Conservation (phyloP, 345 rosid genomes). For the Iberis pinnata region DNA sequence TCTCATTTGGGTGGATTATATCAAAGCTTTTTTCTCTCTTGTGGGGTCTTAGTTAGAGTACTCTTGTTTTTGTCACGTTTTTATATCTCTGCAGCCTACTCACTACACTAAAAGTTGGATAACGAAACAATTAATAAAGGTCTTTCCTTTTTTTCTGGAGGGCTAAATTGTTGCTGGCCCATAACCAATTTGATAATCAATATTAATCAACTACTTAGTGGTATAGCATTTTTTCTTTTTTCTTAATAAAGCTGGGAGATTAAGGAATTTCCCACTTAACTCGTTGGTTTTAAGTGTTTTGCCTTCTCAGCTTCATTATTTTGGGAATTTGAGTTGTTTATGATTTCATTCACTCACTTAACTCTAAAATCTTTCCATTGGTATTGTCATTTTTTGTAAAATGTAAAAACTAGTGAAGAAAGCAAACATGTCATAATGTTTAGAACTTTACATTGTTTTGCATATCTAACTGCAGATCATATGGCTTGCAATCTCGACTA, state of each 20-base stretch:
- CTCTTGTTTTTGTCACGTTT: conserved; percentile 15
- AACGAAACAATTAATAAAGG: conserved; percentile 9
- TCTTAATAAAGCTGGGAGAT: conserved; percentile 8
- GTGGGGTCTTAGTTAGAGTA: conserved; percentile 19
- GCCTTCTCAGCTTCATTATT: conserved; percentile 30
- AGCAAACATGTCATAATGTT: conserved; percentile 23
- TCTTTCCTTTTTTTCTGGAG: conserved; percentile 1
- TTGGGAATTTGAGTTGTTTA: conserved; percentile 27
- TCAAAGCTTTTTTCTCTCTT: conserved; percentile 1
- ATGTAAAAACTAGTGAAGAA: conserved; percentile 15
- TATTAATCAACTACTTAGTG: conserved; percentile 20
- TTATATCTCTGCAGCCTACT: conserved; percentile 14
- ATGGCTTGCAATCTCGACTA: conserved; percentile 15
- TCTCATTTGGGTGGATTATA: conserved; percentile 20
- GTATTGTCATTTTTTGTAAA: not conserved
- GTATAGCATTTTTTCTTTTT: conserved; percentile 3
- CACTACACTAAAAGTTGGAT: not conserved
- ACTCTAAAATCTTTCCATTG: conserved; percentile 13
- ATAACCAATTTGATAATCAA: conserved; percentile 12
- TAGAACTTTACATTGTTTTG: conserved; percentile 29
- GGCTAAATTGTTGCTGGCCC: not conserved
- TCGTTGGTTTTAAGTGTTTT: conserved; percentile 28
- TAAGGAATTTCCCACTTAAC: conserved; percentile 8
- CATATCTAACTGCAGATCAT: conserved; percentile 23
- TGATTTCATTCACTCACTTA: conserved; percentile 15